These are phyloP conservation scores for Brassica balearica DNA, from an alignment of 441 rosid genomes.

Conservation along the genomic window DNA sequence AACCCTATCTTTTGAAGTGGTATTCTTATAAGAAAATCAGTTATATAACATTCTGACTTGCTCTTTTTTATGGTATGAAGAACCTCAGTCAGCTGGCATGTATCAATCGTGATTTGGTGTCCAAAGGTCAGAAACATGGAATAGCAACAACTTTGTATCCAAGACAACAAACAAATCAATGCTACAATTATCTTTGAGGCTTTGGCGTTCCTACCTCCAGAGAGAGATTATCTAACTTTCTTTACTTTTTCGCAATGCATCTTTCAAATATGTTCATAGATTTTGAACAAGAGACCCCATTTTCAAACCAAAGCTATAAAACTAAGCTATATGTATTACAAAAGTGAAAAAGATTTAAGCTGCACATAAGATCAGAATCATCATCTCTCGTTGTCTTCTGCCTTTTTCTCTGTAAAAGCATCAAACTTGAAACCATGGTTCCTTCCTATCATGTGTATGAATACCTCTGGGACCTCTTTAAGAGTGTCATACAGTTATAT, in stretches of 20 bases:
- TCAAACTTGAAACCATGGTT: conserved; percentile 29
- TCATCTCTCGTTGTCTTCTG: conserved; percentile 5
- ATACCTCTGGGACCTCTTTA: conserved; percentile 39
- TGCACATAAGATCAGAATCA: neutral
- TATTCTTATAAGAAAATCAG: conserved; percentile 12
- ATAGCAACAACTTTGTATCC: conserved; percentile 48
- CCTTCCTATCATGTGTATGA: conserved; percentile 26
- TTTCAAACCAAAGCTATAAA: conserved; percentile 10
- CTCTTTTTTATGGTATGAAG: conserved; percentile 45
- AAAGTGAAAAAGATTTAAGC: neutral
- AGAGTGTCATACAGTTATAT: conserved; percentile 31
- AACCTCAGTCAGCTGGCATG: conserved; percentile 88
- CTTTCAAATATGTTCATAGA: conserved; percentile 15
- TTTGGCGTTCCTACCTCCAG: neutral
- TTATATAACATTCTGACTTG: conserved; percentile 21
- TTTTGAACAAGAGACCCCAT: neutral
- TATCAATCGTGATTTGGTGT: conserved; percentile 85
- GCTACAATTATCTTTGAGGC: neutral
- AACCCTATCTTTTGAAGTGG: conserved; percentile 6
- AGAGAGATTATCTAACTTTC: neutral
- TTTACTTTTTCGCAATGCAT: neutral
- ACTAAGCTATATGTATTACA: neutral
- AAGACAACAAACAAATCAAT: conserved; percentile 38
- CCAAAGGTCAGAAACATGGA: conserved; percentile 82
- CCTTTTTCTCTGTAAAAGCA: conserved; percentile 10